These are phyloP conservation scores for Fusarium drepaniforme DNA, from an alignment of 2,329 filamentous ascomycete genomes.

Conservation along the genomic window DNA sequence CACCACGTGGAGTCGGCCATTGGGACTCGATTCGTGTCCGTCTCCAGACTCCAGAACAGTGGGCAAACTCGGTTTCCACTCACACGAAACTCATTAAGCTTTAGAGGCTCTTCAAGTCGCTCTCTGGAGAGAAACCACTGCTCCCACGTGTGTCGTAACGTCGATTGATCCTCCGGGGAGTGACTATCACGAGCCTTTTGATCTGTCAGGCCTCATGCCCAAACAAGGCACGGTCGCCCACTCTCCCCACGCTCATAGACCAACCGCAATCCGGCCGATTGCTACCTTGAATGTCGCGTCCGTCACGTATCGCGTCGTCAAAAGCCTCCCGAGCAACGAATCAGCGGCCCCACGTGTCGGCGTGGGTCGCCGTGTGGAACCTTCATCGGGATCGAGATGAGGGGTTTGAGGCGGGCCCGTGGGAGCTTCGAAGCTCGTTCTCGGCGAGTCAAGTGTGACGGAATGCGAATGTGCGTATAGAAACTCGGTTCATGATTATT, in stretches of 20 bases:
- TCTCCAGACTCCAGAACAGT: slow-evolving; percentile 20
- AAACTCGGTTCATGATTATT: slow-evolving; percentile 14
- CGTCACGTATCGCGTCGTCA: slow-evolving; percentile 9
- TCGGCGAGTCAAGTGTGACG: slow-evolving; percentile 32
- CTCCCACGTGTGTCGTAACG: slow-evolving; percentile 26
- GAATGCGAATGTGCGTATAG: slow-evolving; percentile 31
- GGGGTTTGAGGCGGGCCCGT: slow-evolving; percentile 28
- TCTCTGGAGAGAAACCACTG: slow-evolving; percentile 3
- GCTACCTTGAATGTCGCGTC: slow-evolving; percentile 14
- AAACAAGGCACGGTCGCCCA: neutral
- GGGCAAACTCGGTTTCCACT: slow-evolving; percentile 1
- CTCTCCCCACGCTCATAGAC: neutral
- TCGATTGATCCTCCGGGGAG: slow-evolving; percentile 1
- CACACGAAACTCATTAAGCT: neutral
- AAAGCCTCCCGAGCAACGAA: slow-evolving; percentile 37
- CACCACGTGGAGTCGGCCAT: slow-evolving; percentile 42
- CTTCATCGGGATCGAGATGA: slow-evolving; percentile 7
- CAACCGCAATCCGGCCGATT: neutral
- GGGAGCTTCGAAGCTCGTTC: slow-evolving; percentile 4
- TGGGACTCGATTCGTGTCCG: slow-evolving; percentile 27
- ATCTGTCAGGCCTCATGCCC: slow-evolving; percentile 1
- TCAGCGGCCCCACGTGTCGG: slow-evolving; percentile 47
- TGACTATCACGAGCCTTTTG: slow-evolving; percentile 6
- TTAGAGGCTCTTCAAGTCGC: neutral
- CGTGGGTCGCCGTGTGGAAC: slow-evolving; percentile 25